phyloP scores from a whole-genome alignment of 78 protist genomes.

The Dictyostelium brefeldianum region DNA sequence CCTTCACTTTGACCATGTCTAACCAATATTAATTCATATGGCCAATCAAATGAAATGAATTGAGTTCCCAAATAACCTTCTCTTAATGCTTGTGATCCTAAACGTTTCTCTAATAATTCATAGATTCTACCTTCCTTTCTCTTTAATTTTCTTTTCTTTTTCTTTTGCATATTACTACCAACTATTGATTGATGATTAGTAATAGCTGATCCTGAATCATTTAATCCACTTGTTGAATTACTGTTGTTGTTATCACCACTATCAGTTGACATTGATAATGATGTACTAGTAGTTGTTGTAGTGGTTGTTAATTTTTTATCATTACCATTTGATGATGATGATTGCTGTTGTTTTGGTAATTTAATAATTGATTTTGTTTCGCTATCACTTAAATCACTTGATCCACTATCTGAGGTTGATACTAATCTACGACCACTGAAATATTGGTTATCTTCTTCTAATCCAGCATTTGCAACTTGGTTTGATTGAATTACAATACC shows the following conservation, averaged over 20 bases:
- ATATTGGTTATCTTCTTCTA: constrained; percentile 11
- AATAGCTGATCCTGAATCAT: too few relatives aligned
- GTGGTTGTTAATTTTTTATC: too few relatives aligned
- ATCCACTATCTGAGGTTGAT: constrained; percentile 8
- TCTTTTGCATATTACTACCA: neutral
- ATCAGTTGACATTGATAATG: neutral
- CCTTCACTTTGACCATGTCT: constrained; percentile 85
- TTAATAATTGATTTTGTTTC: constrained; percentile 19
- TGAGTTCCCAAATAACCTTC: neutral
- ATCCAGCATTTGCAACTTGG: neutral
- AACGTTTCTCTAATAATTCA: constrained; percentile 37
- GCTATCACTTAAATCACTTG: constrained; percentile 52
- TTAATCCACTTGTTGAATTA: too few relatives aligned
- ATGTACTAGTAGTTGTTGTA: neutral
- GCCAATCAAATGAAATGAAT: constrained; percentile 72
- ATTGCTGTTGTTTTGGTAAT: too few relatives aligned
- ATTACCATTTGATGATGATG: too few relatives aligned
- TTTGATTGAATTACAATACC: neutral
- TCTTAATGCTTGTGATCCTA: constrained; percentile 33
- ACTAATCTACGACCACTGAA: constrained; percentile 58
- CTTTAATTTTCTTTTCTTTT: neutral
- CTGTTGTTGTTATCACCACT: neutral
- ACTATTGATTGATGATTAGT: neutral
- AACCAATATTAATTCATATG: constrained; percentile 76
- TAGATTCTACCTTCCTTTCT: constrained; percentile 57